Base-by-base conservation (phyloP, 2,329 filamentous ascomycete species). In the Phialemoniopsis sp. region DNA sequence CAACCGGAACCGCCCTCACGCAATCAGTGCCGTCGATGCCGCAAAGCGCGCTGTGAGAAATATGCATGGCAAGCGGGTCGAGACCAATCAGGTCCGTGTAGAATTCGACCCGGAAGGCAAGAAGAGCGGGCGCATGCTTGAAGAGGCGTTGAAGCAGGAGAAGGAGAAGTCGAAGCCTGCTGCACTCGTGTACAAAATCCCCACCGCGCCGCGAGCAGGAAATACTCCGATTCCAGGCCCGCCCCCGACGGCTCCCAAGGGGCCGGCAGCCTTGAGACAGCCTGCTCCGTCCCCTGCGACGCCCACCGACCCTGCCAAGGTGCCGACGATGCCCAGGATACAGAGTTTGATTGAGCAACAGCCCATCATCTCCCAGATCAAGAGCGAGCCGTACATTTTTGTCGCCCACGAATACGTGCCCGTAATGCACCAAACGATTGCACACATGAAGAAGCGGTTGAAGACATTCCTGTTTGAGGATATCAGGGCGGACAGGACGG, bases 51-150 rank as follows among this genome's bases (percentile, higher is more conserved):
- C 93, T 9, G 82, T 90, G 30, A 77, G 82, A 44, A 77, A 82
- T 46, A 88, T 85, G 57, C 84, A 88, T 48, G 85, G 87, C 14
- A 81, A 86, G 57, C 82, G 86, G 46, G 85, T 97, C 50, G 90
- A 93, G 39, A 73, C 83, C 21, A 78, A 84, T 45, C 72, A 78
- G 10, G 82, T 98, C 41, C 83, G 80, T 48, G 89, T 97, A 6
- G 85, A 94, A 55, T 84, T 89, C 48, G 93, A 98, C 65, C 83
- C 89, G 2, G 89, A 96, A 57, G 90, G 93, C 5, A 78, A 82
- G 42, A 85, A 86, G 56, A 95, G 89, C 55, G 78, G 82, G 39
- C 82, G 81, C 39, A 80, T 94, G 70, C 76, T 96, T 31, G 82
- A 90, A 44, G 79, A 79, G 41, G 77, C 82, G 21, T 72, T 96